These are phyloP conservation scores for Aspergillus incahuasiensis DNA, from an alignment of 495 filamentous ascomycete species.

Conservation along the genomic window DNA sequence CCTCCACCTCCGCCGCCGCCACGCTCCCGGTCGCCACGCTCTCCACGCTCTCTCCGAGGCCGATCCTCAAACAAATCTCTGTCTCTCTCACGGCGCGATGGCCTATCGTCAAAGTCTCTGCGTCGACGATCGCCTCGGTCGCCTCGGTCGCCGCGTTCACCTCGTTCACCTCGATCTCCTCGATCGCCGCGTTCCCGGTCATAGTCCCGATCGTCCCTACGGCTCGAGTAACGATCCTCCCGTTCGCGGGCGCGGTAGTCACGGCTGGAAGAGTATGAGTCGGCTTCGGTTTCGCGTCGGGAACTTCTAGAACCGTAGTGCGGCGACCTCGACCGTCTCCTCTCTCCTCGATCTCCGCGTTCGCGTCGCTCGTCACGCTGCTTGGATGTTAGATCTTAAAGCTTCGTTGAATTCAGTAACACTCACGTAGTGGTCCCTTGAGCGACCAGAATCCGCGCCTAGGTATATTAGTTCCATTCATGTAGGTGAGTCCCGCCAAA, in stretches of 20 bases:
- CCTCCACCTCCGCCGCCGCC: no score
- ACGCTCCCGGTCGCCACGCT: slow-evolving; percentile 14
- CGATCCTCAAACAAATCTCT: slow-evolving; percentile 63
- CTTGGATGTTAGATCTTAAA: background rate
- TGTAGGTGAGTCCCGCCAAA: background rate
- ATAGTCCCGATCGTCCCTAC: slow-evolving; percentile 62
- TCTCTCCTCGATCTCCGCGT: slow-evolving; percentile 48
- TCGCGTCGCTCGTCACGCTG: slow-evolving; percentile 52
- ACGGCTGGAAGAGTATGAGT: slow-evolving; percentile 85
- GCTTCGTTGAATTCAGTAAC: background rate
- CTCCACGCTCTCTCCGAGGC: slow-evolving; percentile 33
- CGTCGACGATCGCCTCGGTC: slow-evolving; percentile 51
- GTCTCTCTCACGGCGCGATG: slow-evolving; percentile 51
- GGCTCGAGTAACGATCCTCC: slow-evolving; percentile 76
- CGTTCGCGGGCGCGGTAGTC: slow-evolving; percentile 88
- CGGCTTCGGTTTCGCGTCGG: slow-evolving; percentile 66
- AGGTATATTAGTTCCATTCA: slow-evolving; percentile 8
- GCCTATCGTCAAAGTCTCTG: slow-evolving; percentile 60
- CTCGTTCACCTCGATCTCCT: no score
- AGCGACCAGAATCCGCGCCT: slow-evolving; percentile 58
- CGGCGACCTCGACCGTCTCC: slow-evolving; percentile 73
- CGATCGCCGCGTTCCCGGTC: slow-evolving; percentile 49
- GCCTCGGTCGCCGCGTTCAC: no score
- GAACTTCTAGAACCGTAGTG: slow-evolving; percentile 57
- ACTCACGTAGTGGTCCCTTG: slow-evolving; percentile 70